Base-by-base conservation (phyloP, 2,329 filamentous ascomycete species). In the Aspergillus luchuensis region DNA sequence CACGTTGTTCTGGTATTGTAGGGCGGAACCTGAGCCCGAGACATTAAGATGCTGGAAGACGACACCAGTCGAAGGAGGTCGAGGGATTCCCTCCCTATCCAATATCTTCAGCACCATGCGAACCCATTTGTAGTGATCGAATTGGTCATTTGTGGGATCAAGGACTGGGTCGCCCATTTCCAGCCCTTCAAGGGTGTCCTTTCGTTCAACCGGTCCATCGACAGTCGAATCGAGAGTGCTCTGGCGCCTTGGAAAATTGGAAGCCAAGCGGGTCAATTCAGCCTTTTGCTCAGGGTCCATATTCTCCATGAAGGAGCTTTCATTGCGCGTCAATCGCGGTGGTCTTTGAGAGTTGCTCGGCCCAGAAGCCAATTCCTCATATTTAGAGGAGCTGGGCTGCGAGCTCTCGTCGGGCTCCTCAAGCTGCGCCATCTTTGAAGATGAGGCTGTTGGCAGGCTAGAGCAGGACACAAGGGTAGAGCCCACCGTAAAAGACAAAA, bases 1-100 rank as follows among this genome's bases (percentile, higher is more conserved):
- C 3, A 92, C 87, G 2, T 85, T 91, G 58, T 87, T 80, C 69
- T 92, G 90, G 1, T 91, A 78, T 64, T 91, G 87, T 23, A 92
- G 71, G 0, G 87, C 87, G 2, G 84, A 82, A 0, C 88, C 89
- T 0, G 87, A 87, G 0, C 89, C 89, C 5, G 81, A 87, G 0
- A 92, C 87, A 58, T 84, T 84, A 36, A 91, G 80, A 55, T 89
- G 81, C 61, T 85, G 85, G 76, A 87, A 91, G 0, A 84, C 82
- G 6, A 91, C 80, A 3, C 88, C 87, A 0, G 87, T 83, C 79
- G 78, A 65, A 78, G 82, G 62, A 78, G 75, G 60, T 79, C 71
- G 58, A 36, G 70, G 81, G 49, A 88, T 76, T 0, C 85, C 84
- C 59, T 89, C 84, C 17, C 81, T 80, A 38, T 85, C 80, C 38